Base-by-base conservation (phyloP, 225 moss, liverwort and hornwort species). In the Pleurozium schreberi region DNA sequence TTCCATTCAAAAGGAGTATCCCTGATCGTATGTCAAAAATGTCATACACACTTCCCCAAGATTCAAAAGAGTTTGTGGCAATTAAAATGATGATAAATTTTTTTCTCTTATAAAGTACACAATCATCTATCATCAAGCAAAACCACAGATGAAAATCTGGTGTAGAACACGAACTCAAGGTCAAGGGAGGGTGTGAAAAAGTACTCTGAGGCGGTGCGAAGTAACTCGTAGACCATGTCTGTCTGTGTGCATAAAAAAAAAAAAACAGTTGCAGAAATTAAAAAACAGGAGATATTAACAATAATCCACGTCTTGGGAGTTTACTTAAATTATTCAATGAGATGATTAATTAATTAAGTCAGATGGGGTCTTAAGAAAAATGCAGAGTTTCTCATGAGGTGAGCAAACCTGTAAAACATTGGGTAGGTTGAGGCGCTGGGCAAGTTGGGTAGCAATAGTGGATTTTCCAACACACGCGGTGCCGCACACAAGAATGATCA, bases 171-270 rank as follows among this genome's bases (percentile, higher is more conserved):
- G 57, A 57, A 57, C 57, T 57, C 11, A 67, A 50, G 63, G 40
- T 66, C 12, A 80, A 78, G 40, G 69, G 53, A 67, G 58, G 58
- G 59, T 53, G 40, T 66, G 53, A 42, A 42, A 42, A 42, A 52
- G 71, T 93, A 98, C 98, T 97, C 96, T 73, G 95, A 92, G 49
- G 96, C 86, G 42, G 98, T 96, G 88, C 98, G 95, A 62, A 98
- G 97, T 49, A 98, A 87, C 87, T 98, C 98, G 79, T 98, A 98
- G 69, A 98, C 97, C 98, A 98, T 98, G 87, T 98, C 98, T 82
- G 98, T 98, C 98, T 98, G 95, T 90, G 89, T 30, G 81, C 57
- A 88, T 30, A 84, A 52, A 84, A 53, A 88, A 88, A 25, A 84
- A 52, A 84, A 53, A 88, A 19, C 85, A 74, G 81, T 83, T 19